Conservation (phyloP, 169 alveolate species). For the Toxoplasma gondii region DNA sequence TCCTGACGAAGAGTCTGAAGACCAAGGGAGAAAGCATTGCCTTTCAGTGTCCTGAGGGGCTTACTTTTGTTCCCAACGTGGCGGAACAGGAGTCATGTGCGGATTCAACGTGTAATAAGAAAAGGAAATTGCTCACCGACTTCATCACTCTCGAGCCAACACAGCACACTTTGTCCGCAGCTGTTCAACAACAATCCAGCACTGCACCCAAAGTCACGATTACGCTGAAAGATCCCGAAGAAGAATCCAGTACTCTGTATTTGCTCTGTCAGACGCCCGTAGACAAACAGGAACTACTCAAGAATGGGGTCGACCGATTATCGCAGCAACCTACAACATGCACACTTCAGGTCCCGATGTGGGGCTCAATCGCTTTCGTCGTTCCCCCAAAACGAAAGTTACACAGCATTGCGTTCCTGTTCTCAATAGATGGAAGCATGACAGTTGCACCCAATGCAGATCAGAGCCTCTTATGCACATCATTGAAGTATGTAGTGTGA, state of each 20-base stretch:
- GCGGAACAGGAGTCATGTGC: not conserved
- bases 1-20: too few relatives aligned
- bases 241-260: not conserved
- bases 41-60: not conserved
- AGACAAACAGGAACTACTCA: not conserved
- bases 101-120: not conserved
- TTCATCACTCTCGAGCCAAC: not conserved
- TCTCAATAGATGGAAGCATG: too few relatives aligned
- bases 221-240: not conserved
- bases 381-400: too few relatives aligned
- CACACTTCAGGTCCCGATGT: not conserved
- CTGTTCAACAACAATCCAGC: not conserved
- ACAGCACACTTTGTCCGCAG: not conserved
- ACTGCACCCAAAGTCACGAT: not conserved
- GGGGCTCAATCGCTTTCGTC: not conserved
- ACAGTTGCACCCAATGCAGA: too few relatives aligned
- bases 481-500: too few relatives aligned
- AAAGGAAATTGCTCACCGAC: too few relatives aligned
- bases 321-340: not conserved
- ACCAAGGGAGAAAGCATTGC: not conserved
- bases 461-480: too few relatives aligned
- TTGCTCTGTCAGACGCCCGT: not conserved
- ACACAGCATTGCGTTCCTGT: too few relatives aligned
- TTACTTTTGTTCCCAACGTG: not conserved
- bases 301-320: too few relatives aligned